A percentile compares a stretch with the other conserved stretches of the same genome.
Conservation (phyloP, 73 alveolate species). For the Stentor roeselii region DNA sequence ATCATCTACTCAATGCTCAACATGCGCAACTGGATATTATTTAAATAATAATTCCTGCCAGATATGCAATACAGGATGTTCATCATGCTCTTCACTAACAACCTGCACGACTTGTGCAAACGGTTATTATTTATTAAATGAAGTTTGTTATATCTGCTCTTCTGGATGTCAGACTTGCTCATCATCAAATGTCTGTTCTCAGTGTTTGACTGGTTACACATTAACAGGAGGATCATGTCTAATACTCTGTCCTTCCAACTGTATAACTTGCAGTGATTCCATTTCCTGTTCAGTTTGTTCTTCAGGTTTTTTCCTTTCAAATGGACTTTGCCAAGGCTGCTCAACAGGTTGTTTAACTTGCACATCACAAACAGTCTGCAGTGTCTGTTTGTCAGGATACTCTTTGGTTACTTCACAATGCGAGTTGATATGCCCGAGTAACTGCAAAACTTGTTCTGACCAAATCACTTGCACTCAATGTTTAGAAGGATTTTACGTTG, state of each 20-base stretch:
- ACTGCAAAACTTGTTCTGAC: background rate
- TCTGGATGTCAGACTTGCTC: background rate
- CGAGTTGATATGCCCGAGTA: background rate
- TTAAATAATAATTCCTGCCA: background rate
- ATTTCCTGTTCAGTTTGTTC: background rate
- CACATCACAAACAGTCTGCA: background rate
- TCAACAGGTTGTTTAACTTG: background rate
- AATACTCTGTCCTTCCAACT: background rate
- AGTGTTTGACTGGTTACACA: background rate
- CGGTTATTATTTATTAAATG: background rate
- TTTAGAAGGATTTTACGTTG: background rate
- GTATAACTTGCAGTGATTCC: background rate
- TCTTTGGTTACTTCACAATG: no score
- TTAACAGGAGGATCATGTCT: background rate
- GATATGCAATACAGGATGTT: background rate
- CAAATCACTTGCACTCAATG: conserved; percentile 6
- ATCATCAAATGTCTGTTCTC: background rate
- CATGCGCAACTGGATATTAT: background rate
- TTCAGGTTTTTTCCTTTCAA: background rate
- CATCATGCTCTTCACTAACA: background rate
- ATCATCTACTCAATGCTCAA: background rate
- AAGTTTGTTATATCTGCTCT: background rate
- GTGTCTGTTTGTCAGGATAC: background rate
- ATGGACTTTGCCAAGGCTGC: background rate
- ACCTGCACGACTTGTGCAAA: background rate